phyloP scores from a whole-genome alignment of 257 asterid genomes.

The Hygrophila difformis region DNA sequence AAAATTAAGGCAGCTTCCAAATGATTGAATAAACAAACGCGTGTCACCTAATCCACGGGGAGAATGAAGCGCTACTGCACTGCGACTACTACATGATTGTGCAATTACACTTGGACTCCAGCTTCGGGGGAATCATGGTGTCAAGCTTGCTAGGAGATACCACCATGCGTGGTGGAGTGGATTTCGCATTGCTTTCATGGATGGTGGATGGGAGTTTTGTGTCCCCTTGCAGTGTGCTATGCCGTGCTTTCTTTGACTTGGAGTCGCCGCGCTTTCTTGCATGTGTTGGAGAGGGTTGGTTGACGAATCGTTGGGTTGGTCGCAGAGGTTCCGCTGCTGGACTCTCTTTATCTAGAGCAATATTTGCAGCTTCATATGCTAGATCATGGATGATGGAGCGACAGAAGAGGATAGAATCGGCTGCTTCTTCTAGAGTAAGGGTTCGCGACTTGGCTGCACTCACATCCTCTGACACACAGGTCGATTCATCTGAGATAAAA shows the following conservation, averaged over 20 bases:
- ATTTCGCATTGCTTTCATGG: conserved; percentile 28
- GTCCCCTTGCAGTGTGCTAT: conserved; percentile 38
- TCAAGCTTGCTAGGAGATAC: conserved; percentile 44
- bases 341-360: conserved; percentile 58
- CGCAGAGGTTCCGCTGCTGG: conserved; percentile 29
- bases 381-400: conserved; percentile 86
- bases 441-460: conserved; percentile 41
- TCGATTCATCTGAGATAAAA: conserved; percentile 54
- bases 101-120: conserved; percentile 95
- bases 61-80: too few relatives aligned
- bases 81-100: conserved; percentile 49
- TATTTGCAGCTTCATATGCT: conserved; percentile 76
- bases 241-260: conserved; percentile 57
- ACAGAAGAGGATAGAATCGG: conserved; percentile 90
- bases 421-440: conserved; percentile 91
- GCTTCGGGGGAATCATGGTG: conserved; percentile 63
- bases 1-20: conserved; percentile 23
- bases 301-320: conserved; percentile 38
- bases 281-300: conserved; percentile 43
- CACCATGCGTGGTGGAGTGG: conserved; percentile 35
- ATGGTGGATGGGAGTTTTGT: conserved; percentile 27
- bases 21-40: conserved; percentile 7
- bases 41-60: background rate
- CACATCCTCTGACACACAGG: conserved; percentile 37
- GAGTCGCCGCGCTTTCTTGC: conserved; percentile 44